These are phyloP conservation scores for Lachnum nothofagi DNA, from an alignment of 2,329 filamentous ascomycete species.

Conservation along the genomic window DNA sequence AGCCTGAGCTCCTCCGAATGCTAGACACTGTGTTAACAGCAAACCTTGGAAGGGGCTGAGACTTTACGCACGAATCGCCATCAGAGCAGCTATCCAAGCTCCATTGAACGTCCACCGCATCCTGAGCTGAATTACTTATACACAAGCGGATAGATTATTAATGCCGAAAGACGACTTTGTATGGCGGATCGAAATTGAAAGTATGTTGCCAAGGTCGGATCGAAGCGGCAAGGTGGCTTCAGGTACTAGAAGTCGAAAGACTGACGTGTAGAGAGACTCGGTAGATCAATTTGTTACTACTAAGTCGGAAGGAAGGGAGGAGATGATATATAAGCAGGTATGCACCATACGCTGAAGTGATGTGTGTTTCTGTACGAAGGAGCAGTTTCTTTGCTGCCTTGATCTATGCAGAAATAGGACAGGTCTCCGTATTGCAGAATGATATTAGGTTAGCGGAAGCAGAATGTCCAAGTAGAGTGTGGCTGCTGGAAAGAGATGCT, in stretches of 20 bases:
- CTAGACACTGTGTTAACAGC: constrained; percentile 1
- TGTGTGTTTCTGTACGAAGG: constrained; percentile 3
- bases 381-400: background rate
- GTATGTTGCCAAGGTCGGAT: background rate
- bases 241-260: background rate
- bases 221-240: background rate
- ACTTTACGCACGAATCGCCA: constrained; percentile 8
- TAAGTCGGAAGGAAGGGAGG: background rate
- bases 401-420: constrained; percentile 2
- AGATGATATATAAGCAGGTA: constrained; percentile 5
- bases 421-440: background rate
- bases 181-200: background rate
- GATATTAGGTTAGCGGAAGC: background rate
- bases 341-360: background rate
- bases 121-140: constrained; percentile 9
- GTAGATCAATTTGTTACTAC: background rate
- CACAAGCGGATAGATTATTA: background rate
- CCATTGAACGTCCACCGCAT: constrained; percentile 14
- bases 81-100: constrained; percentile 7
- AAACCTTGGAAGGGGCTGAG: background rate
- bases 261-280: background rate
- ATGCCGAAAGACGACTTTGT: background rate
- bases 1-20: constrained; percentile 1
- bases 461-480: background rate
- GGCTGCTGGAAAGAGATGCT: background rate